Evolutionary conservation across 306 rosid genomes (phyloP).

Genomic region (Quercus gilva): DNA sequence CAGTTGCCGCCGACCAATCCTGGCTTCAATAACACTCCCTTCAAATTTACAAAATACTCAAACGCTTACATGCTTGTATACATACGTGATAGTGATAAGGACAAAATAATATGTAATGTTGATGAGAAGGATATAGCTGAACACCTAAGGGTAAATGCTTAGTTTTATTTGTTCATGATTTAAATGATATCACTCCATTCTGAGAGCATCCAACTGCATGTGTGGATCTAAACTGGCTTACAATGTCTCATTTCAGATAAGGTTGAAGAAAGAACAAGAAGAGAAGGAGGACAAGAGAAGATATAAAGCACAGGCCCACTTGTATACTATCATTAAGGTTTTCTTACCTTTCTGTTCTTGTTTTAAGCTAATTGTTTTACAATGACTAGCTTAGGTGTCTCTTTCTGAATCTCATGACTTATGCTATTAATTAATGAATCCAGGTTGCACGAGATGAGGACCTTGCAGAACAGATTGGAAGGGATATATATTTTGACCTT

Average conservation of each 20-base stretch:
- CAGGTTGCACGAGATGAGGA: conserved; percentile 91
- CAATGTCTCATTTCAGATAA: conserved; percentile 45
- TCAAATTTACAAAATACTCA: conserved; percentile 85
- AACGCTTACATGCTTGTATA: conserved; percentile 98
- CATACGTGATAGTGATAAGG: conserved; percentile 86
- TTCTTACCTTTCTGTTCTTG: neutral
- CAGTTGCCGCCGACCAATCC: conserved; percentile 89
- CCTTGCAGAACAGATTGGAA: conserved; percentile 77
- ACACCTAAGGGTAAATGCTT: conserved; percentile 67
- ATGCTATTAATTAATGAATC: conserved; percentile 14
- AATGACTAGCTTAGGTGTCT: neutral
- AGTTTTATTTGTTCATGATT: conserved; percentile 6
- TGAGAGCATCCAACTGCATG: neutral
- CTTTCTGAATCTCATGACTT: neutral
- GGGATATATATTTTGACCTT: conserved; percentile 77
- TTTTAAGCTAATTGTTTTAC: conserved; percentile 2
- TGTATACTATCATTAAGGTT: conserved; percentile 83
- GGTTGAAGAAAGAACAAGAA: conserved; percentile 88
- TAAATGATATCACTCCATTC: neutral
- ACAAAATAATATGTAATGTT: conserved; percentile 80
- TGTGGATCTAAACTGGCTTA: conserved; percentile 14
- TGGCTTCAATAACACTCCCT: conserved; percentile 81
- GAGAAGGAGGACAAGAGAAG: conserved; percentile 80
- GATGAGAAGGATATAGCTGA: conserved; percentile 88
- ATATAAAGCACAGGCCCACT: conserved; percentile 90